Conservation (phyloP, 495 filamentous ascomycete genomes). For the Ramalina intermedia region DNA sequence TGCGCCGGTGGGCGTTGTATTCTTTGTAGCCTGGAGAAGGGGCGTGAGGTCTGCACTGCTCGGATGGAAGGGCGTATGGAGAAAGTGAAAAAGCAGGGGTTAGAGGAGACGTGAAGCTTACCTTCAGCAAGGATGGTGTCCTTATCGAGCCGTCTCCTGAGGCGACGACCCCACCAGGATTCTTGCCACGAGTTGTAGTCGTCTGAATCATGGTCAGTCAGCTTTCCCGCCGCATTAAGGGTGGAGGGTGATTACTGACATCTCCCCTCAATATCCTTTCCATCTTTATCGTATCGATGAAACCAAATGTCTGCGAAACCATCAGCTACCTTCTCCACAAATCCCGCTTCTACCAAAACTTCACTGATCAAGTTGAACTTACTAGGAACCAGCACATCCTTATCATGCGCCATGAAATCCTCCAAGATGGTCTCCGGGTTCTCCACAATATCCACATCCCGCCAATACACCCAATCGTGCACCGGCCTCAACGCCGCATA, state of each 20-base stretch:
- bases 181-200: slow-evolving; percentile 19
- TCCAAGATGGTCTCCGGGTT: slow-evolving; percentile 58
- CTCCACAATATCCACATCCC: slow-evolving; percentile 71
- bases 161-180: slow-evolving; percentile 12
- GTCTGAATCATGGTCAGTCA: slow-evolving; percentile 8
- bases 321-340: not conserved
- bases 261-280: slow-evolving; percentile 62
- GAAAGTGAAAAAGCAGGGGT: not conserved
- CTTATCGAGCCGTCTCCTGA: slow-evolving; percentile 3
- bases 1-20: slow-evolving; percentile 56
- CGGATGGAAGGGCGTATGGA: not conserved
- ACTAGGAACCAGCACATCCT: slow-evolving; percentile 70
- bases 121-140: slow-evolving; percentile 15
- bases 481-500: slow-evolving; percentile 54
- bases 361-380: slow-evolving; percentile 20
- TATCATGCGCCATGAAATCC: slow-evolving; percentile 66
- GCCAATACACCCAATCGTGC: slow-evolving; percentile 79
- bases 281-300: slow-evolving; percentile 51
- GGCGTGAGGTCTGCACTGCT: not conserved
- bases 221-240: not conserved
- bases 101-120: not conserved
- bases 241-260: slow-evolving; percentile 34
- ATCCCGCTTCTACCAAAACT: slow-evolving; percentile 17
- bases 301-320: slow-evolving; percentile 62
- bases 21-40: slow-evolving; percentile 51